phyloP scores from a whole-genome alignment of 371 early-diverging fungal species.

The Nosema bombycis region DNA sequence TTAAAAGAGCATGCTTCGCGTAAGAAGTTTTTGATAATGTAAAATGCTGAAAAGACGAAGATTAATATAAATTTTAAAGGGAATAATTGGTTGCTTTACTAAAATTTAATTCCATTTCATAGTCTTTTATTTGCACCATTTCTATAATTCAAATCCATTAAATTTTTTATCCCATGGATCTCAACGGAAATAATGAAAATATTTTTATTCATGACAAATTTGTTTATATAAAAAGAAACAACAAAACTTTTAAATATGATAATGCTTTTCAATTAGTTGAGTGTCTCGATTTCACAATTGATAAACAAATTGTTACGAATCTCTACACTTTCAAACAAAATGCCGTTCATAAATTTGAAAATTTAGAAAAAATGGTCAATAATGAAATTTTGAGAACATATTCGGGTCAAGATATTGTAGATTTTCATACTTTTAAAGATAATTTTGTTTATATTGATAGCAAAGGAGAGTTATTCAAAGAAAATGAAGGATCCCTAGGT shows the following conservation, averaged over 20 bases:
- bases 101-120: not conserved
- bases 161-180: not conserved
- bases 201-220: not conserved
- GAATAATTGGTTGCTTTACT: not conserved
- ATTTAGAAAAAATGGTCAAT: not conserved
- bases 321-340: not conserved
- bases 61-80: not conserved
- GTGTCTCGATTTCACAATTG: too few species aligned
- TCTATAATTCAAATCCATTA: not conserved
- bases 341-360: not conserved
- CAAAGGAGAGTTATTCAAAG: not conserved
- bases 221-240: not conserved
- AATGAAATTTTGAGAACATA: not conserved
- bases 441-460: not conserved
- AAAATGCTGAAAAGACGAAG: not conserved
- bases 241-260: not conserved
- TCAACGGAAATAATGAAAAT: not conserved
- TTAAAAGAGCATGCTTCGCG: constrained; percentile 17
- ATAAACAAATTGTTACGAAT: not conserved
- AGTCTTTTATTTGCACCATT: not conserved
- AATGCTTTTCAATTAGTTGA: not conserved
- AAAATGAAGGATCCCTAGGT: too few species aligned
- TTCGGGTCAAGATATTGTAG: not conserved
- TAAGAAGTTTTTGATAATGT: not conserved
- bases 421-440: not conserved